Evolutionary conservation across 805 yeast species (phyloP), one percentile per base, ranked within the genome.

Genomic region (Sungouiozyma ichnusensis): DNA sequence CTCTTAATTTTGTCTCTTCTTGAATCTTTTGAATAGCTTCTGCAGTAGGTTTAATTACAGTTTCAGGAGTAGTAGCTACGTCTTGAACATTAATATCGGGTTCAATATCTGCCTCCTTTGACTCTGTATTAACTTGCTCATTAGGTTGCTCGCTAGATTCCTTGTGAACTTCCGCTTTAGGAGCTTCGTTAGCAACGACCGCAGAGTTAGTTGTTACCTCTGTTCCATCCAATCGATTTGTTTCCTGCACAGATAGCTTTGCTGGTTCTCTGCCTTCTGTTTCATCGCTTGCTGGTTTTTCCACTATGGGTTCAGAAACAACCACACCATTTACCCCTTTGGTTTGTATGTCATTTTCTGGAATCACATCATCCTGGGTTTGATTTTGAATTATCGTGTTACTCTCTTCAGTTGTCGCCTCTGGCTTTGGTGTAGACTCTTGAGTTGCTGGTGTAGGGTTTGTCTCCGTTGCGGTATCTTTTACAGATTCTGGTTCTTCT

Each of bases 1-100:
- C 64, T 29, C 68, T 65, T 39, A 62, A 50, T 44, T 58, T 60
- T 24, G 66, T 66, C 42, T 66, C 69, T 48, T 67, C 71, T 44
- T 64, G 63, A 31, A 66, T 48, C 36, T 58, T 60, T 55, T 67
- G 67, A 36, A 64, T 61, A 5, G 62, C 65, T 44, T 58, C 64
- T 17, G 64, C 67, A 11, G 62, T 52, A 20, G 66, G 62, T 38
- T 63, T 58, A 8, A 55, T 53, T 3, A 58, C 57, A 9, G 57
- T 54, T 31, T 44, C 49, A 16, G 40, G 40, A 27, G 43, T 11
- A 18, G 20, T 7, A 13, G n/a, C n/a, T n/a, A n/a, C n/a, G n/a
- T n/a, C n/a, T n/a, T n/a, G n/a, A n/a, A n/a, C n/a, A n/a, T n/a
- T n/a, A n/a, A n/a, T n/a, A n/a, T n/a, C n/a, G n/a, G n/a, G n/a